Conservation (phyloP, 2,329 filamentous ascomycete species). For the Zarea fungicola region DNA sequence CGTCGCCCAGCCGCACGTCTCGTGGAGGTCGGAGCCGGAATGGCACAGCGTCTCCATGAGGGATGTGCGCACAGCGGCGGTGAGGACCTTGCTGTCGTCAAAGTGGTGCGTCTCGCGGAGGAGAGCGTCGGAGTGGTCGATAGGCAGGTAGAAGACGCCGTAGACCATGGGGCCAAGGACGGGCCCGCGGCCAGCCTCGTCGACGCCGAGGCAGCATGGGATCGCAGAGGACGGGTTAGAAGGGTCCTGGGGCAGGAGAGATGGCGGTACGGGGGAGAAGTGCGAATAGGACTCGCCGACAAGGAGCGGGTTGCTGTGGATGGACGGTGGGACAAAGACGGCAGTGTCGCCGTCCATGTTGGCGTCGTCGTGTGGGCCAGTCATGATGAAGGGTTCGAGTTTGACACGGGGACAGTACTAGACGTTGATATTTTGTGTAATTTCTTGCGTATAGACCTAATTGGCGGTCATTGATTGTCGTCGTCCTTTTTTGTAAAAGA, state of each 20-base stretch:
- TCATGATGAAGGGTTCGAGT: constrained; percentile 25
- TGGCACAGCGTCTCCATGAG: constrained; percentile 70
- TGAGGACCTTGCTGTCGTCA: constrained; percentile 92
- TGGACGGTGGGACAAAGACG: constrained; percentile 64
- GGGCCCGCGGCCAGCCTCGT: constrained; percentile 89
- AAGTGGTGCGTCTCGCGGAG: constrained; percentile 78
- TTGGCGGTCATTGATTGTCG: too few relatives aligned
- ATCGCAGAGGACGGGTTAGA: constrained; percentile 29
- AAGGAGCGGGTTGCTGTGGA: constrained; percentile 53
- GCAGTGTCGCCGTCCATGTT: constrained; percentile 14
- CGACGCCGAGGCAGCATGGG: constrained; percentile 74
- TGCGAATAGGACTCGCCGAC: constrained; percentile 64
- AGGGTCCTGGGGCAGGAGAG: constrained; percentile 44
- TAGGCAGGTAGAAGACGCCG: constrained; percentile 68
- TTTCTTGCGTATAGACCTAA: too few relatives aligned
- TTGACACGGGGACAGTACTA: too few relatives aligned
- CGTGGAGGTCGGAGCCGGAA: constrained; percentile 41
- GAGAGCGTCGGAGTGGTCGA: constrained; percentile 63
- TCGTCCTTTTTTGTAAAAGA: neutral
- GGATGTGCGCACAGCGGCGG: constrained; percentile 66
- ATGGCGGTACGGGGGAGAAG: constrained; percentile 62
- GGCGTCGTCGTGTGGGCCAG: constrained; percentile 27
- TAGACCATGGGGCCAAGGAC: constrained; percentile 82
- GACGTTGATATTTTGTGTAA: neutral
- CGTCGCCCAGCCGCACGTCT: constrained; percentile 74